Evolutionary conservation across 2,329 filamentous ascomycete genomes (phyloP), one percentile per base, ranked within the genome.

Genomic region (Aspergillus sp.): DNA sequence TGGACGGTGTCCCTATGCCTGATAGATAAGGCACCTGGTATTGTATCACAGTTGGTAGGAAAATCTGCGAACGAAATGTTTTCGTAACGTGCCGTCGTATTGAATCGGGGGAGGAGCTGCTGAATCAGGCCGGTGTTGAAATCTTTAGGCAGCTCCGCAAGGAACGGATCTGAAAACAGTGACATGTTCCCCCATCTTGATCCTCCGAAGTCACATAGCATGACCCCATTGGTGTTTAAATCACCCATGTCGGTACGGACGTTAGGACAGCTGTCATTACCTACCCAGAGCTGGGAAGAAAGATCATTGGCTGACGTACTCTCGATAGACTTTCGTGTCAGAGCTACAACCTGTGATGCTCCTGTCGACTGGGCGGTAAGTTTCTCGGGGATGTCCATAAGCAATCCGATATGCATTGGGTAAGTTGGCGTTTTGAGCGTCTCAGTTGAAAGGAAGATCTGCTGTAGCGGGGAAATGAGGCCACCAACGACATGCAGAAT

Each of bases 71-170:
- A 42, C 6, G 54, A 10, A 49, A 71, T 66, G n/a, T 31, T 56
- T 32, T 66, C 56, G 12, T 60, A 57, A 20, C 42, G 58, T 2
- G 66, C 66, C 2, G 62, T 67, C 9, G 68, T 71, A 55, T 73
- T 73, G 52, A 73, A 57, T 10, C 71, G 68, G 18, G 70, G 66
- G 2, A 65, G 54, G 57, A 68, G 73, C 56, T 73, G 70, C n/a
- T 60, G 61, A n/a, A 68, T 54, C 1, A 71, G 58, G 14, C 71
- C 71, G 6, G 69, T 71, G 52, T 60, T 66, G 49, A 63, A 70
- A 6, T 61, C 63, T 14, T 18, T 63, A 65, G 47, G 62, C 0
- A 73, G 52, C 22, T 65, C 58, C 4, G 70, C 65, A 10, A 64
- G 63, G 53, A 72, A 73, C 1, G 69, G 65, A 52, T 71, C 57